These are phyloP conservation scores for Iberis pinnata DNA, from an alignment of 345 rosid species.

Conservation along the genomic window DNA sequence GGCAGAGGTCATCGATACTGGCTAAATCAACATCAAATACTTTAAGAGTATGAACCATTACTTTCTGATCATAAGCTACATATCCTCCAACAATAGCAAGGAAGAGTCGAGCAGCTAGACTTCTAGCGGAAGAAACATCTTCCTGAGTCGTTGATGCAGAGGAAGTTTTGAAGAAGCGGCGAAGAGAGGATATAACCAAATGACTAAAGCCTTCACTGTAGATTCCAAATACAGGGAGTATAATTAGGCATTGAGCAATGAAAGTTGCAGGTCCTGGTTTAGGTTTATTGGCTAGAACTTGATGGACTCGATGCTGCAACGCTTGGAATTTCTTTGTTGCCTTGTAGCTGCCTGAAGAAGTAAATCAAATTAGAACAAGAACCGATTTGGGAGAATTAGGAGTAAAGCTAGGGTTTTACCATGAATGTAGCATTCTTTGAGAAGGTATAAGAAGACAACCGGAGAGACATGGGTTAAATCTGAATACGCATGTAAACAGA, in stretches of 20 bases:
- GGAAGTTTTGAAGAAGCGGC: slow-evolving; percentile 45
- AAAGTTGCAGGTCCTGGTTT: slow-evolving; percentile 70
- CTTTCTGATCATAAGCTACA: slow-evolving; percentile 52
- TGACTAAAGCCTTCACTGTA: slow-evolving; percentile 86
- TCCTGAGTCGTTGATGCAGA: slow-evolving; percentile 18
- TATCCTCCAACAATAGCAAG: slow-evolving; percentile 44
- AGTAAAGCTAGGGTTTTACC: slow-evolving; percentile 35
- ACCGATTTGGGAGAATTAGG: background rate
- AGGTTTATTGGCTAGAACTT: slow-evolving; percentile 52
- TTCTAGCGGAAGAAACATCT: slow-evolving; percentile 48
- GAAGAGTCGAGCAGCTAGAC: slow-evolving; percentile 53
- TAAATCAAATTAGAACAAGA: background rate
- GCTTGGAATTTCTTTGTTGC: slow-evolving; percentile 67
- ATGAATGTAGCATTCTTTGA: slow-evolving; percentile 64
- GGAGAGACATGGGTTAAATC: slow-evolving; percentile 65
- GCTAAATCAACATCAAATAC: slow-evolving; percentile 47
- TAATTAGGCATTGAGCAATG: slow-evolving; percentile 50
- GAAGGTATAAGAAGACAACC: slow-evolving; percentile 62
- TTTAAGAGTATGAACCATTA: slow-evolving; percentile 52
- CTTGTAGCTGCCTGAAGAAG: slow-evolving; percentile 54
- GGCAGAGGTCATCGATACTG: slow-evolving; percentile 44
- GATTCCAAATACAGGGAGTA: slow-evolving; percentile 64
- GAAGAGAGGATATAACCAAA: slow-evolving; percentile 69
- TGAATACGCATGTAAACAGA: slow-evolving; percentile 49
- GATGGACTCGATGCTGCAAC: slow-evolving; percentile 67